Evolutionary conservation across 768 basidiomycete species (phyloP), one percentile per base, ranked within the genome.

Genomic region (Rubroboletus pulcherrimus): DNA sequence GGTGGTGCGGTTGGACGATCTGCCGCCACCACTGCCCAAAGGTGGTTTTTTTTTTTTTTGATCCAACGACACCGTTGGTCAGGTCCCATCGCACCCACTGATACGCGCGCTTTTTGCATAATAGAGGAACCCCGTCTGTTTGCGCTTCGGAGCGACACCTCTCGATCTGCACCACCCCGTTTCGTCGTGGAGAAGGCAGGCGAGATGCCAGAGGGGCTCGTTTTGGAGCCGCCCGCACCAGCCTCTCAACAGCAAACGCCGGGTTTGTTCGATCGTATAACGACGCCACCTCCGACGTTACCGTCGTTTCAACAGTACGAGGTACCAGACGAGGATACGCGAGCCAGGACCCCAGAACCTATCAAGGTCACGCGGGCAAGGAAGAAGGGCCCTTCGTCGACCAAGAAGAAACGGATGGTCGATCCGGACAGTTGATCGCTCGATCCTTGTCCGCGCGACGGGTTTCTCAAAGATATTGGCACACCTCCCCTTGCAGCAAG

Each of bases 171-270:
- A 2, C 67, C 76, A 1, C 70, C 76, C n/a, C 68, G 75, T 6
- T 89, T 82, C 58, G 73, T 81, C 14, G 83, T 93, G 55, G 91
- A 94, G 56, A 81, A 80, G 63, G 80, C 84, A 1, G 93, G 93
- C 2, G 93, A 94, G 72, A 90, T 95, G 89, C 93, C 93, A 5
- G 79, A 79, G 45, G 81, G 82, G n/a, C 77, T 72, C 44, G 53
- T 61, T 39, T 15, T 54, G 26, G 64, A 63, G 24, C 34, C 45
- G 34, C 44, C 64, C 9, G 63, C 66, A 17, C 69, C 71, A 5
- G 66, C 57, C 39, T 61, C 70, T 52, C 71, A 57, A 43, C 62
- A 58, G 31, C 58, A 58, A 37, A 64, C 65, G 31, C 63, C 62
- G 8, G 44, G 60, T 44, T 53, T 69, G 40, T 73, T 71, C 26